Evolutionary conservation across 2,329 filamentous ascomycete species (phyloP).

Genomic region (Ilyonectria sp.): DNA sequence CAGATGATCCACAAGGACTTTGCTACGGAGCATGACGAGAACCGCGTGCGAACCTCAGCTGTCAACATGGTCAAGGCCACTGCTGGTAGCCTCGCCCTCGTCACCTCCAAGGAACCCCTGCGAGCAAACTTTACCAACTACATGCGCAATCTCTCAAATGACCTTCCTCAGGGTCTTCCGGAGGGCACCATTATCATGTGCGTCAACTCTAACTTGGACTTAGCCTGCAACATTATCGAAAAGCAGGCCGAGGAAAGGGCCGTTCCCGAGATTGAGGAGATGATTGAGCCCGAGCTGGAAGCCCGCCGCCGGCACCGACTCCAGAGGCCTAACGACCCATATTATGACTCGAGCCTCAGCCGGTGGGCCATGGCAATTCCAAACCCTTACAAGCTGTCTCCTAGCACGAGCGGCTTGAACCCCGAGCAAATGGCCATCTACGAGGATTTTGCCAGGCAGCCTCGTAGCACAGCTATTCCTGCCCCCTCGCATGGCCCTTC

Average conservation of each 20-base stretch:
- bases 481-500: constrained; percentile 70
- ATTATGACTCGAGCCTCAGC: constrained; percentile 85
- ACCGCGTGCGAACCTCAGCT: constrained; percentile 86
- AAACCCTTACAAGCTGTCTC: constrained; percentile 90
- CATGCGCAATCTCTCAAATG: constrained; percentile 79
- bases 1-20: constrained; percentile 98
- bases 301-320: constrained; percentile 82
- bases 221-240: constrained; percentile 94
- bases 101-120: constrained; percentile 98
- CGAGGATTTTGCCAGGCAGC: constrained; percentile 93
- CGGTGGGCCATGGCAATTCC: constrained; percentile 96
- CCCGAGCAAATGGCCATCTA: constrained; percentile 96
- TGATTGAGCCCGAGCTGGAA: constrained; percentile 87
- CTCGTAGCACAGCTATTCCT: constrained; percentile 73
- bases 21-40: constrained; percentile 91
- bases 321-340: constrained; percentile 85
- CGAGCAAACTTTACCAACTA: constrained; percentile 98
- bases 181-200: constrained; percentile 99
- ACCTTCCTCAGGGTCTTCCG: constrained; percentile 85
- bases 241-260: constrained; percentile 95
- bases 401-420: constrained; percentile 80
- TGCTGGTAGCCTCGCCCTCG: constrained; percentile 91
- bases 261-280: constrained; percentile 93
- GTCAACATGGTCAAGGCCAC: constrained; percentile 96
- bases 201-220: constrained; percentile 96